These are phyloP conservation scores for Zygoascus meyerae DNA, from an alignment of 1,139 yeast genomes.

Conservation along the genomic window DNA sequence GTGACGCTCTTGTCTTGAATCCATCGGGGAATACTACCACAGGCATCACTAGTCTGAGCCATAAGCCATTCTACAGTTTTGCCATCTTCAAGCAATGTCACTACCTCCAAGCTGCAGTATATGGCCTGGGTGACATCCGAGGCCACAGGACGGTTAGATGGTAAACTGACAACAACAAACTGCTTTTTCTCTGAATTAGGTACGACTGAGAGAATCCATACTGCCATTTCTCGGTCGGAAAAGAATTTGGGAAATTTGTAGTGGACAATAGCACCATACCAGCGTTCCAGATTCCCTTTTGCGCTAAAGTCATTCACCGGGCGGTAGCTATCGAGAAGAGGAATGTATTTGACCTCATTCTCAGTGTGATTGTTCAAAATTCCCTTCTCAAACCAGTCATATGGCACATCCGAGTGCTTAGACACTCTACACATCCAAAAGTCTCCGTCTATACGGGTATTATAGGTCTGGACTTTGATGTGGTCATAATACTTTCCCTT, in stretches of 20 bases:
- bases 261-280: constrained; percentile 35
- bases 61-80: constrained; percentile 52
- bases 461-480: constrained; percentile 36
- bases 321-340: constrained; percentile 32
- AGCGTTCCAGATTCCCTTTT: constrained; percentile 19
- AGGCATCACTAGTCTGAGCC: constrained; percentile 60
- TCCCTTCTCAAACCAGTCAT: constrained; percentile 27
- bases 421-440: constrained; percentile 46
- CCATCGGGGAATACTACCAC: constrained; percentile 63
- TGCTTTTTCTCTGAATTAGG: constrained; percentile 34
- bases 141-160: constrained; percentile 31
- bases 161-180: constrained; percentile 50
- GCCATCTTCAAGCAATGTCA: constrained; percentile 38
- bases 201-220: constrained; percentile 44
- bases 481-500: constrained; percentile 21
- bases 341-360: constrained; percentile 37
- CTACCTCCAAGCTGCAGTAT: constrained; percentile 57
- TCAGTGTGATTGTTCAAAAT: constrained; percentile 34
- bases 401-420: constrained; percentile 33
- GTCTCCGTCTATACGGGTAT: constrained; percentile 34
- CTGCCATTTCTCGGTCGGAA: constrained; percentile 49
- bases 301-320: constrained; percentile 15
- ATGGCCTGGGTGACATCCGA: constrained; percentile 27
- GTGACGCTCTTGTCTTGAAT: constrained; percentile 52
- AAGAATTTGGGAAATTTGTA: constrained; percentile 50